These are phyloP conservation scores for Nannochloropsis gaditana DNA, from an alignment of 108 stramenopile species.

Conservation along the genomic window DNA sequence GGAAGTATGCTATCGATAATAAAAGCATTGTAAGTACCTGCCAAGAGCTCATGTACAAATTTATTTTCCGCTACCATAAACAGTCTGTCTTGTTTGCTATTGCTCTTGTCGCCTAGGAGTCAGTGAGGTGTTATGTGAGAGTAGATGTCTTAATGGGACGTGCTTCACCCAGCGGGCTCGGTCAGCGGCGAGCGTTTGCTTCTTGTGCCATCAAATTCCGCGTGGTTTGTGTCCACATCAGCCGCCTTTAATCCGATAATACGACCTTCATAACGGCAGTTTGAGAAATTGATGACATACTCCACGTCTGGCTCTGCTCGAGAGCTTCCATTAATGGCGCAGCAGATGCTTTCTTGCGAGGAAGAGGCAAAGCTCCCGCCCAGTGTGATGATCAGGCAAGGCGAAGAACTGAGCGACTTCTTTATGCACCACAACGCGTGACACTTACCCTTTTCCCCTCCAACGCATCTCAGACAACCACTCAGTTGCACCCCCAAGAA, in stretches of 20 bases:
- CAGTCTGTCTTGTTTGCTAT: not conserved
- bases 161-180: not conserved
- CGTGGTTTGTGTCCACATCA: no score
- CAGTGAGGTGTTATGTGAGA: not conserved
- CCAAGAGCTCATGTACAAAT: conserved; percentile 35
- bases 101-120: not conserved
- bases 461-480: not conserved
- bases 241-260: no score
- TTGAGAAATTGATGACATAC: no score
- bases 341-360: no score
- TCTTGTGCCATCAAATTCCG: not conserved
- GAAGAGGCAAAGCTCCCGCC: no score
- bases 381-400: no score
- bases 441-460: not conserved
- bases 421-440: conserved; percentile 8
- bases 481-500: not conserved
- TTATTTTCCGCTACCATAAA: not conserved
- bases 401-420: not conserved
- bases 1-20: no score
- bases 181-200: not conserved
- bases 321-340: no score
- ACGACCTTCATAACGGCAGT: no score
- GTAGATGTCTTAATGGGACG: not conserved
- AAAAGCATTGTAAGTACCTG: not conserved
- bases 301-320: no score